Conservation (phyloP, 352 stramenopile species). For the Globisporangium heterothallicum region DNA sequence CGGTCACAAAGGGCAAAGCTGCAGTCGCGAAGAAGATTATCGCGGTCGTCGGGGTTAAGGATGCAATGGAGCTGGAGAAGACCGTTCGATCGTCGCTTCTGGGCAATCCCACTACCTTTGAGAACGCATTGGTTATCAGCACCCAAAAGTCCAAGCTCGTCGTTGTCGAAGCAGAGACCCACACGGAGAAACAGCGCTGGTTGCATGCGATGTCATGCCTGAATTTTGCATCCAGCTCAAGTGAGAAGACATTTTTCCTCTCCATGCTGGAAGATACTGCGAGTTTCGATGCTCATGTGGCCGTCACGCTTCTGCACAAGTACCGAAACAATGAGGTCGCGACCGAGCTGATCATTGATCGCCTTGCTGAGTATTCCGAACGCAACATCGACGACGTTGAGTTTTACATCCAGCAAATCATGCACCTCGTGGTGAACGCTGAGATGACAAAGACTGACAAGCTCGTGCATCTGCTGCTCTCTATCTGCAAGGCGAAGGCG, state of each 20-base stretch:
- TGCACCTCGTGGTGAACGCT: constrained; percentile 63
- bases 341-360: constrained; percentile 61
- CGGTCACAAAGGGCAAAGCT: constrained; percentile 10
- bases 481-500: constrained; percentile 68
- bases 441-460: constrained; percentile 61
- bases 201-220: constrained; percentile 64
- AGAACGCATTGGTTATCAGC: constrained; percentile 63
- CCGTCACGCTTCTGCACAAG: constrained; percentile 64
- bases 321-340: constrained; percentile 62
- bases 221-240: constrained; percentile 42
- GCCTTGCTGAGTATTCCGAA: constrained; percentile 54
- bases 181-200: constrained; percentile 73
- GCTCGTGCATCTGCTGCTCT: constrained; percentile 64
- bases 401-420: constrained; percentile 81
- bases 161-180: constrained; percentile 59
- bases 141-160: constrained; percentile 71
- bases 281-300: constrained; percentile 60
- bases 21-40: constrained; percentile 47
- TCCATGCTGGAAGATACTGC: constrained; percentile 47
- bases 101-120: constrained; percentile 20
- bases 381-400: constrained; percentile 73
- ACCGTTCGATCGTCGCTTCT: constrained; percentile 42
- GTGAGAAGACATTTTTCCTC: constrained; percentile 49
- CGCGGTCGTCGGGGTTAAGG: constrained; percentile 56
- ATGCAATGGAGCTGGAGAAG: constrained; percentile 56